Conservation (phyloP, 169 alveolate genomes). For the Toxoplasma gondii region DNA sequence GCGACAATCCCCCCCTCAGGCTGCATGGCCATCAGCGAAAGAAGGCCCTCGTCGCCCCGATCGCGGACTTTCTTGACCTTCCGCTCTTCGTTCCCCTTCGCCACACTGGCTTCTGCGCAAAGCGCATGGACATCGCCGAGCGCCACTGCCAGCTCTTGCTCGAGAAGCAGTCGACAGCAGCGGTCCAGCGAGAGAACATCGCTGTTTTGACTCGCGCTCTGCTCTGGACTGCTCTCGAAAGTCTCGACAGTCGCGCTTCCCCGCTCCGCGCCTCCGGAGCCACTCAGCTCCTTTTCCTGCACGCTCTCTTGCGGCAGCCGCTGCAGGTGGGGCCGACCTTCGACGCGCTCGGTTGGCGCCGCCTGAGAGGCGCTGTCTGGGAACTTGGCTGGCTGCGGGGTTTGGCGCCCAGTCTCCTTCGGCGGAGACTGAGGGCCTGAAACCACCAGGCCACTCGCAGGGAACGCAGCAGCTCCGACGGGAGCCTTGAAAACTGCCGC, state of each 20-base stretch:
- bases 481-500: slow-evolving; percentile 53
- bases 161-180: slow-evolving; percentile 22
- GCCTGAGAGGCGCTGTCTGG: not conserved
- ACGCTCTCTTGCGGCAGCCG: too few relatives aligned
- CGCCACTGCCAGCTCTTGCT: slow-evolving; percentile 39
- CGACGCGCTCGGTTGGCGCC: not conserved
- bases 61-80: not conserved
- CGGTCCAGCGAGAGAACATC: slow-evolving; percentile 3
- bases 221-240: not conserved
- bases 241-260: not conserved
- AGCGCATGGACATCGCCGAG: slow-evolving; percentile 12
- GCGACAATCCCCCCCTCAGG: not conserved
- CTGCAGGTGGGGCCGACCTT: too few relatives aligned
- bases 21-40: not conserved
- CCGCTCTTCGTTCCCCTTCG: not conserved
- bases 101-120: slow-evolving; percentile 16
- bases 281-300: too few relatives aligned
- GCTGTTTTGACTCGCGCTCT: not conserved
- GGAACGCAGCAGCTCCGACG: not conserved
- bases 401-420: not conserved
- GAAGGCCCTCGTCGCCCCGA: not conserved
- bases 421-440: not conserved
- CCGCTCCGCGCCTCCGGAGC: not conserved
- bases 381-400: not conserved
- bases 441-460: not conserved